A percentile compares a stretch with the other conserved stretches of the same genome.
phyloP scores from a whole-genome alignment of 768 basidiomycete genomes.

The Glaciozyma antarctica region DNA sequence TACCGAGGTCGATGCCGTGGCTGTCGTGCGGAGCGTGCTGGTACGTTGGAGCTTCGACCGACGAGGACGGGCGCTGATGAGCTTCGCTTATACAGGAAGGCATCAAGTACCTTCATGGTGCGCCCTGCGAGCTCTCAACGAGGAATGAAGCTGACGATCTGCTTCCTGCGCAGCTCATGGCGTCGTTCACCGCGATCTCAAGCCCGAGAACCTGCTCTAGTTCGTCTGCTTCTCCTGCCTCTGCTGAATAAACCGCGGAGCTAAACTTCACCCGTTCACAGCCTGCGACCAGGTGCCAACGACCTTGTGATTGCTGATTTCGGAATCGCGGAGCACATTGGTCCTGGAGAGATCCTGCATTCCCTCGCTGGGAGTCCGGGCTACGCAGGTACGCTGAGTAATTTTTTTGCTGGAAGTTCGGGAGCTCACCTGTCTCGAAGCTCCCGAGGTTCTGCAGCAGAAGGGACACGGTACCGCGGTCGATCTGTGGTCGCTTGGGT shows the following conservation, averaged over 20 bases:
- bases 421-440: slow-evolving; percentile 59
- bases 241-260: neutral
- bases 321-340: slow-evolving; percentile 55
- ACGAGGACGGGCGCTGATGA: too few relatives aligned
- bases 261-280: neutral
- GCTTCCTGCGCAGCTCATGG: slow-evolving; percentile 47
- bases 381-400: slow-evolving; percentile 23
- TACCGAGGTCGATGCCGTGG: slow-evolving; percentile 80
- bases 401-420: fast-evolving
- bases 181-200: slow-evolving; percentile 93
- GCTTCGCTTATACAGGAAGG: neutral
- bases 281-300: slow-evolving; percentile 47
- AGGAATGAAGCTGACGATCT: too few relatives aligned
- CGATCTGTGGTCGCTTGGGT: slow-evolving; percentile 62
- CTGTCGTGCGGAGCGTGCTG: slow-evolving; percentile 46
- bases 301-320: slow-evolving; percentile 94
- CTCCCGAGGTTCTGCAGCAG: slow-evolving; percentile 49
- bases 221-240: neutral
- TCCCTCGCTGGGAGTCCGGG: slow-evolving; percentile 37
- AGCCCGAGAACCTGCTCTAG: slow-evolving; percentile 89
- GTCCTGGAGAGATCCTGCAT: slow-evolving; percentile 35
- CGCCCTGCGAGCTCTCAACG: too few relatives aligned
- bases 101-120: slow-evolving; percentile 66
- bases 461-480: slow-evolving; percentile 74
- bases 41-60: neutral